These are phyloP conservation scores for Tolypocladium pustulatum DNA, from an alignment of 2,329 filamentous ascomycete genomes.

Conservation along the genomic window DNA sequence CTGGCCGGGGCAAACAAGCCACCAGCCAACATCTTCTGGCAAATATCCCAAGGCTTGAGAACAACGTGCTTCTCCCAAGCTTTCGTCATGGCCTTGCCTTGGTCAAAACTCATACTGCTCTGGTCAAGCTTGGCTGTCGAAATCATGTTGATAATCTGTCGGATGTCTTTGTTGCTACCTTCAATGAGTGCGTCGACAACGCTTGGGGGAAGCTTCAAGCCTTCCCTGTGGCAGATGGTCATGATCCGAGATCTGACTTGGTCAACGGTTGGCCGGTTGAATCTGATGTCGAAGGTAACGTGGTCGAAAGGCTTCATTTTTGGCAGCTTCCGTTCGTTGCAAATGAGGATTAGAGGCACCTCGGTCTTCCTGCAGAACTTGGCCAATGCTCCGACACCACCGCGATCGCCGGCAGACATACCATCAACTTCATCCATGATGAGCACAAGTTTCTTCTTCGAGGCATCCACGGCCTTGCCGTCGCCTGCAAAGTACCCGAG, in stretches of 20 bases:
- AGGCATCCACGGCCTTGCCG: conserved; percentile 65
- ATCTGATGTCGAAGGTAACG: conserved; percentile 73
- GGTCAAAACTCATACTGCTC: conserved; percentile 66
- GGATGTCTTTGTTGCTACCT: conserved; percentile 89
- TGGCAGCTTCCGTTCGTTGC: conserved; percentile 82
- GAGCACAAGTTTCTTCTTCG: conserved; percentile 87
- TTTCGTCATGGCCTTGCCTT: conserved; percentile 90
- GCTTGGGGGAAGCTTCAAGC: conserved; percentile 68
- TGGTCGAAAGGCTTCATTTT: conserved; percentile 99
- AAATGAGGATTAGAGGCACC: conserved; percentile 92
- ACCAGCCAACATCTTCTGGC: conserved; percentile 78
- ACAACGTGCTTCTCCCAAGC: conserved; percentile 97
- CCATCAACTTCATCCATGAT: conserved; percentile 99
- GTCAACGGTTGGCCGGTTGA: conserved; percentile 80
- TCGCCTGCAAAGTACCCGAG: conserved; percentile 83
- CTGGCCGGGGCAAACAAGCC: conserved; percentile 77
- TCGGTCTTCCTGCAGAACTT: conserved; percentile 93
- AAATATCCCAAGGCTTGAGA: conserved; percentile 97
- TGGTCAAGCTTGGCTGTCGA: conserved; percentile 87
- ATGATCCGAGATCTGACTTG: conserved; percentile 87
- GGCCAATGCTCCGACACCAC: conserved; percentile 87
- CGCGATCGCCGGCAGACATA: conserved; percentile 94
- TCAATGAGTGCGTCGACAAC: conserved; percentile 93
- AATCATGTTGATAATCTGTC: conserved; percentile 98
- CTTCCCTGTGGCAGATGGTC: conserved; percentile 90